These are phyloP conservation scores for Saturnispora galanensis DNA, from an alignment of 805 yeast species.

Conservation along the genomic window DNA sequence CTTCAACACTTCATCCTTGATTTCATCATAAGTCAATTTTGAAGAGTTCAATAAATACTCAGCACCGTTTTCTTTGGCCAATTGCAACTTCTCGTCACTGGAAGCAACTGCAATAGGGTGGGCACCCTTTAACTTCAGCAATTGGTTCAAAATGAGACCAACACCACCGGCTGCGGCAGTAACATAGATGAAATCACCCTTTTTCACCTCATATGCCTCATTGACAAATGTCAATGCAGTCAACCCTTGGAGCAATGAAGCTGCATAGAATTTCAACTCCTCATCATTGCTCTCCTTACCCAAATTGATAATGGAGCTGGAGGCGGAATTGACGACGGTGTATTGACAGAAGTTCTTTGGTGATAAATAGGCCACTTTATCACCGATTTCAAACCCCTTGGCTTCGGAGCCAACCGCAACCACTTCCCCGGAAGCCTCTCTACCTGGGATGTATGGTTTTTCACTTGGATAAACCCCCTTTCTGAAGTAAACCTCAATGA, in stretches of 20 bases:
- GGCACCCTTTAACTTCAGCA: slow-evolving; percentile 57
- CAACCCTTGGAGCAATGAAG: slow-evolving; percentile 57
- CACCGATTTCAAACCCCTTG: slow-evolving; percentile 50
- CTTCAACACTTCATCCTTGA: slow-evolving; percentile 44
- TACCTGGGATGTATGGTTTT: slow-evolving; percentile 59
- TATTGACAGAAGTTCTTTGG: slow-evolving; percentile 63
- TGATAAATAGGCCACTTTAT: slow-evolving; percentile 51
- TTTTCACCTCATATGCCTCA: slow-evolving; percentile 56
- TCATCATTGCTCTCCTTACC: slow-evolving; percentile 40
- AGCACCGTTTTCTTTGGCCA: slow-evolving; percentile 70
- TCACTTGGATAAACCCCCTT: slow-evolving; percentile 59
- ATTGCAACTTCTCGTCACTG: slow-evolving; percentile 53
- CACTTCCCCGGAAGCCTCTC: slow-evolving; percentile 61
- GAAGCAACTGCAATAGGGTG: slow-evolving; percentile 82
- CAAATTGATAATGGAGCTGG: slow-evolving; percentile 35
- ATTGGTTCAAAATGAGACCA: slow-evolving; percentile 62
- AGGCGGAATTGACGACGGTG: slow-evolving; percentile 35
- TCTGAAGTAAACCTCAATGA: slow-evolving; percentile 76
- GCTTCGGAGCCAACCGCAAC: slow-evolving; percentile 56
- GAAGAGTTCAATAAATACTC: slow-evolving; percentile 50
- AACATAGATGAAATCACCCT: slow-evolving; percentile 63
- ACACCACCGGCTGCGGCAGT: slow-evolving; percentile 98
- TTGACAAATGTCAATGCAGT: slow-evolving; percentile 66
- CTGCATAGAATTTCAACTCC: slow-evolving; percentile 46
- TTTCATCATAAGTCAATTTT: slow-evolving; percentile 36